These are phyloP conservation scores for Cladorrhinum sp. DNA, from an alignment of 2,329 filamentous ascomycete species.

Conservation along the genomic window DNA sequence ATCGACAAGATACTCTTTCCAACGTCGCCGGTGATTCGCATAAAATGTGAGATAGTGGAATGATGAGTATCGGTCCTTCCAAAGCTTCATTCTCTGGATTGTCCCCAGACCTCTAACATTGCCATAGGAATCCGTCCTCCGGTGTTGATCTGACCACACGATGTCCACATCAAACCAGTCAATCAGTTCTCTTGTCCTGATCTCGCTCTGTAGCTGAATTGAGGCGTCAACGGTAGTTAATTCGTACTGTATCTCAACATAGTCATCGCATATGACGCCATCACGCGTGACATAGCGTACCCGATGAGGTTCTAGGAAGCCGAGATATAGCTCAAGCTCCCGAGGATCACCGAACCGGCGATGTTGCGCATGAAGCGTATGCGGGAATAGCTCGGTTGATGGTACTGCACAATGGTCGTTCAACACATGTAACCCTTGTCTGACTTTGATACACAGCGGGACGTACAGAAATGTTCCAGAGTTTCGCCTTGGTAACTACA, in stretches of 20 bases:
- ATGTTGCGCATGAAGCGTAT: constrained; percentile 50
- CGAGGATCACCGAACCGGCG: constrained; percentile 48
- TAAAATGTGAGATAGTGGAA: constrained; percentile 48
- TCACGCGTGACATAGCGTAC: constrained; percentile 47
- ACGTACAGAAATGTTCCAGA: constrained; percentile 49
- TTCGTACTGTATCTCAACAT: constrained; percentile 48
- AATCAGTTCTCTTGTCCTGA: constrained; percentile 46
- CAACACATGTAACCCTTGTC: constrained; percentile 8
- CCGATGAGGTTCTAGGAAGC: constrained; percentile 47
- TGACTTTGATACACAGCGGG: not conserved
- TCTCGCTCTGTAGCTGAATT: constrained; percentile 47
- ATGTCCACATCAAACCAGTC: constrained; percentile 53
- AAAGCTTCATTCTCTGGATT: constrained; percentile 51
- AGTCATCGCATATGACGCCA: constrained; percentile 48
- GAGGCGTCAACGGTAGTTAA: constrained; percentile 49
- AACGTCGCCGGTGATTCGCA: constrained; percentile 45
- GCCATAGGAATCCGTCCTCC: constrained; percentile 48
- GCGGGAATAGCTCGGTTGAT: constrained; percentile 45
- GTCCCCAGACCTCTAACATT: constrained; percentile 49
- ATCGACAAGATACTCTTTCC: constrained; percentile 48
- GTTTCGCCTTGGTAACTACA: constrained; percentile 51
- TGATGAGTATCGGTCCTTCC: constrained; percentile 47
- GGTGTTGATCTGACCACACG: constrained; percentile 49
- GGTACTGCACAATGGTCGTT: constrained; percentile 37
- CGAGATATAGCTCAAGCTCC: constrained; percentile 48